Percentiles rank a stretch among this genome's conserved stretches.
Conservation (phyloP, 2,329 filamentous ascomycete species). For the Cytospora leucostoma region DNA sequence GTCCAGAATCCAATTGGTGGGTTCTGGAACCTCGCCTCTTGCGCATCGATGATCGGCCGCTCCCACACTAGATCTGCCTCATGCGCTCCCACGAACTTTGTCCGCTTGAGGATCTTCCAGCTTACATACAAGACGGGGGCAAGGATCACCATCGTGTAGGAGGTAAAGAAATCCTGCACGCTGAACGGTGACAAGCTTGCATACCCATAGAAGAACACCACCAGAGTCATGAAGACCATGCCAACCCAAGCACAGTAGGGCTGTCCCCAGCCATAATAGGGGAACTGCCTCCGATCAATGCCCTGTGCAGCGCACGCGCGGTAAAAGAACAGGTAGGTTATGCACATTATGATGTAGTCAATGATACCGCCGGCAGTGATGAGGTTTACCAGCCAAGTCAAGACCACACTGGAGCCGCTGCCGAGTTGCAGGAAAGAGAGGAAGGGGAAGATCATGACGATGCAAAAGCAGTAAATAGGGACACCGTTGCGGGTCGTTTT, state of each 20-base stretch:
- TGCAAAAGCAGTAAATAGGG: conserved; percentile 57
- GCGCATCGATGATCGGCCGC: conserved; percentile 57
- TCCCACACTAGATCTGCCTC: conserved; percentile 64
- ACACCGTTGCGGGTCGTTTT: conserved; percentile 63
- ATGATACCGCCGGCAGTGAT: conserved; percentile 61
- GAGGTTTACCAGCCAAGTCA: conserved; percentile 55
- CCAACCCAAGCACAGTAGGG: conserved; percentile 57
- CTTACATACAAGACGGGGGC: conserved; percentile 55
- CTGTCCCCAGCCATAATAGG: conserved; percentile 61
- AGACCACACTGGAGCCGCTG: conserved; percentile 23
- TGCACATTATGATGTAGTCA: conserved; percentile 56
- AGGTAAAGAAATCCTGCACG: conserved; percentile 40
- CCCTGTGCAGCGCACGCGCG: conserved; percentile 24
- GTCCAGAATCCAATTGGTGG: conserved; percentile 26
- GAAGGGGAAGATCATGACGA: conserved; percentile 56
- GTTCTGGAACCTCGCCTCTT: conserved; percentile 27
- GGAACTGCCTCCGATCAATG: conserved; percentile 48
- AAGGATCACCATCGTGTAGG: conserved; percentile 60
- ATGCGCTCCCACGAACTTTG: conserved; percentile 52
- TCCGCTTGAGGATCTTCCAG: conserved; percentile 67
- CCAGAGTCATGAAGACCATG: conserved; percentile 43
- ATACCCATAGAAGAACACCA: conserved; percentile 58
- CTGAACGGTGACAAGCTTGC: conserved; percentile 37
- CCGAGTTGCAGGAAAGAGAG: conserved; percentile 34
- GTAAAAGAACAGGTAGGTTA: conserved; percentile 29